Percentiles rank a stretch among this genome's conserved stretches.
These are phyloP conservation scores for Pseudofabraea citricarpa DNA, from an alignment of 2,329 filamentous ascomycete species.

Conservation along the genomic window DNA sequence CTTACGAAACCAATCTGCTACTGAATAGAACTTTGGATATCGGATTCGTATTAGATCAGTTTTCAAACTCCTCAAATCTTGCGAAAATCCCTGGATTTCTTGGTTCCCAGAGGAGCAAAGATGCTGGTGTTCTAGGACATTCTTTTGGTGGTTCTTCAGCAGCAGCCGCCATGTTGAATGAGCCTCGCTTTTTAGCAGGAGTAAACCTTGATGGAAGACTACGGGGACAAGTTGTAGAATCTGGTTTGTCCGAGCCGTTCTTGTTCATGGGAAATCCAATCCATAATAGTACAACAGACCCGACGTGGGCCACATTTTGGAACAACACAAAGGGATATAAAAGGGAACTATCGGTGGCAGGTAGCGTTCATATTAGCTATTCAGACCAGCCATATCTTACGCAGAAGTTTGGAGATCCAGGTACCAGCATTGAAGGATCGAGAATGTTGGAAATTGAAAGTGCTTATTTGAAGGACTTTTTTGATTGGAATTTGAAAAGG, in stretches of 20 bases:
- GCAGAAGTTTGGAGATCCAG: conserved; percentile 7
- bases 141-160: conserved; percentile 28
- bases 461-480: conserved; percentile 16
- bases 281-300: conserved; percentile 18
- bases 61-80: conserved; percentile 4
- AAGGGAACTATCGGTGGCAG: conserved; percentile 12
- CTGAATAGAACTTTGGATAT: conserved; percentile 12
- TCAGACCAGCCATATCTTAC: conserved; percentile 13
- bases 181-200: conserved; percentile 27
- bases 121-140: conserved; percentile 14
- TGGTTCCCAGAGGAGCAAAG: background rate
- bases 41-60: conserved; percentile 10
- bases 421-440: conserved; percentile 14
- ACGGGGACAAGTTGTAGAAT: conserved; percentile 18
- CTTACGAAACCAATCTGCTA: conserved; percentile 2
- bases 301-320: conserved; percentile 13
- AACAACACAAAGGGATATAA: conserved; percentile 14
- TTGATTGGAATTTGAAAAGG: conserved; percentile 13
- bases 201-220: conserved; percentile 33
- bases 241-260: conserved; percentile 25
- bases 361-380: conserved; percentile 13
- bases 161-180: conserved; percentile 23
- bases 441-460: conserved; percentile 18
- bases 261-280: conserved; percentile 26
- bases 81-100: conserved; percentile 9